Base-by-base conservation (phyloP, 306 rosid species). In the Canavalia gladiata region DNA sequence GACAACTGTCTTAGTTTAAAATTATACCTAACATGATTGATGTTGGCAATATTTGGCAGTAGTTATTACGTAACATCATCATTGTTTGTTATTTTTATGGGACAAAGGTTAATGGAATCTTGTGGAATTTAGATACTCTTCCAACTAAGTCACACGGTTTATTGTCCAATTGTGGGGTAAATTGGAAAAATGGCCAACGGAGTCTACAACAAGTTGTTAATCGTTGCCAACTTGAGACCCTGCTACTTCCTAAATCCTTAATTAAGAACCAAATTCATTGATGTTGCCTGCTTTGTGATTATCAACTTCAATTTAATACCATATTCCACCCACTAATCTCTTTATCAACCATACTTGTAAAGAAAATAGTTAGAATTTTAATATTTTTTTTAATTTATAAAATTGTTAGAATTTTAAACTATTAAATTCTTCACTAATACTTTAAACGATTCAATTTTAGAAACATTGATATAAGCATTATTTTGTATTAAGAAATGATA, bases 111-210 rank as follows among this genome's bases (percentile, higher is more conserved):
- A 52, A 50, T 60, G 74, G 46, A 74, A 82, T 85, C 86, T 85
- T 81, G 30, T 30, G 67, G 78, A 74, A 52, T 10, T 18, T 39
- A 73, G 84, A 84, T 84, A 82, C 84, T 77, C 77, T 77, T 59
- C 63, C 47, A 62, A 18, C 51, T 13, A 74, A 47, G 81, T 33
- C 86, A 74, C 87, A 77, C 84, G 86, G 76, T 77, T 72, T 62
- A 29, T 59, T 77, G 87, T 87, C 90, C 72, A 66, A 67, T 80
- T 57, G 81, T 83, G 85, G 42, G 66, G 74, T 34, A 37, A 84
- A 82, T 39, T 0, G 11, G 68, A 10, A 70, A 62, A 62, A 42
- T 1, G 5, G 54, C 80, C 60, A 65, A 66, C 84, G 84, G 86
- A 87, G 86, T 73, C 78, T 77, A 54, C 87, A 84, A 87, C 79